Evolutionary conservation across 1,284 basidiomycete genomes (phyloP), one percentile per base, ranked within the genome.

Genomic region (Amylostereum areolatum): DNA sequence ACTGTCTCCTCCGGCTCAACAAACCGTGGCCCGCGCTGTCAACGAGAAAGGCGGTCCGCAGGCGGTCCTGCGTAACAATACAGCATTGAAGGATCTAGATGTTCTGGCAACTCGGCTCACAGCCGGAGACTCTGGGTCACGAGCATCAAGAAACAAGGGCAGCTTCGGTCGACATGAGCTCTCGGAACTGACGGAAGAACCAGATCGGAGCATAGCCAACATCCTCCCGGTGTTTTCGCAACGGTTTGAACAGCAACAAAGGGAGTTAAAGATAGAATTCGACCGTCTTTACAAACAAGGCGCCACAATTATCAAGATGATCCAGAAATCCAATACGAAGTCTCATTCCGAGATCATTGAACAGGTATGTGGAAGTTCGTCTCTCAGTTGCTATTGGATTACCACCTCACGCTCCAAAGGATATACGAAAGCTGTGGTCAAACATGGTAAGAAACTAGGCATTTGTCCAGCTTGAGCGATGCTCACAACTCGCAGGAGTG

Each of bases 401-500:
- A 39, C 7, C 27, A 18, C 7, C 37, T 6, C n/a, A n/a, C 6
- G n/a, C 5, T 18, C n/a, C 37, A 39, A 7, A 39, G 37, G 6
- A 8, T 6, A 6, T 39, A 5, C 37, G 12, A 25, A 39, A 39
- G 37, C 37, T 39, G 12, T 39, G 37, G 37, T 25, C n/a, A 6
- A 25, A 39, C 5, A 18, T 25, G 5, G 37, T 39, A 39, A 12
- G 37, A 18, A 12, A n/a, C 5, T 6, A 39, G 7, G 37, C 37
- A 25, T 25, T n/a, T 25, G n/a, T 7, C 5, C 7, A 7, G 37
- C 6, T 25, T 39, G 37, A 7, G 37, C 37, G 1, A 18, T 39
- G 12, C 34, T 35, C 34, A 35, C 8, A 4, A 5, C 18, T 18
- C 30, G 11, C 30, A 70, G 68, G 57, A 55, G 18, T 70, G 68